Percentiles rank a stretch among this genome's conserved stretches.
Evolutionary conservation across 1,139 yeast genomes (phyloP).

Genomic region (Blastobotrys niveus): DNA sequence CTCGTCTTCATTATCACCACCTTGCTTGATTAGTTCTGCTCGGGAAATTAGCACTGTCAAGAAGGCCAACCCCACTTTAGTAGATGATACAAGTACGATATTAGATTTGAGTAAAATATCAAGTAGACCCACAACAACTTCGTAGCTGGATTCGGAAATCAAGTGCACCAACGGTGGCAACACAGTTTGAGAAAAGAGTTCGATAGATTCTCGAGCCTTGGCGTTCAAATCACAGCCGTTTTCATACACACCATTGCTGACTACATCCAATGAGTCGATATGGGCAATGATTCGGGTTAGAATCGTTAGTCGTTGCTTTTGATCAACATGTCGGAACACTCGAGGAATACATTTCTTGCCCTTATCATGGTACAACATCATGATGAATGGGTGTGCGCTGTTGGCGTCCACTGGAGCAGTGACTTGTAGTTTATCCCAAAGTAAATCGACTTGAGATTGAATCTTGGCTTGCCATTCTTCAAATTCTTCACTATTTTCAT

Average conservation of each 20-base stretch:
- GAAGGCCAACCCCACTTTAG: conserved; percentile 81
- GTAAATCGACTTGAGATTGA: conserved; percentile 32
- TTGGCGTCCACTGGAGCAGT: conserved; percentile 45
- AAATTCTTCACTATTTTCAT: conserved; percentile 35
- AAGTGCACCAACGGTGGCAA: conserved; percentile 82
- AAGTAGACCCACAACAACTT: conserved; percentile 76
- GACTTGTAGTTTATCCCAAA: conserved; percentile 79
- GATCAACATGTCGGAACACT: conserved; percentile 72
- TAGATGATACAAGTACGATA: conserved; percentile 62
- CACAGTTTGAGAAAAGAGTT: conserved; percentile 74
- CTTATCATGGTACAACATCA: conserved; percentile 77
- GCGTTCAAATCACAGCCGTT: conserved; percentile 46
- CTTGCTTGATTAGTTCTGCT: conserved; percentile 89
- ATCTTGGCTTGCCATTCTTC: conserved; percentile 32
- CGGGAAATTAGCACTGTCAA: conserved; percentile 85
- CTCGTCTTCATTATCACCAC: conserved; percentile 53
- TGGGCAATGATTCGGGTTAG: conserved; percentile 78
- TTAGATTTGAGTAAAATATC: conserved; percentile 62
- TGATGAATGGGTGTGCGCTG: conserved; percentile 67
- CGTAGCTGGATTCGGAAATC: conserved; percentile 75
- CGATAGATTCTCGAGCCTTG: conserved; percentile 58
- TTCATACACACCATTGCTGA: conserved; percentile 72
- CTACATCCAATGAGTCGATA: conserved; percentile 72
- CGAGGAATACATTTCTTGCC: conserved; percentile 87
- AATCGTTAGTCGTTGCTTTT: conserved; percentile 73